These are phyloP conservation scores for Teratosphaeria epicoccoides DNA, from an alignment of 2,329 filamentous ascomycete genomes.

Conservation along the genomic window DNA sequence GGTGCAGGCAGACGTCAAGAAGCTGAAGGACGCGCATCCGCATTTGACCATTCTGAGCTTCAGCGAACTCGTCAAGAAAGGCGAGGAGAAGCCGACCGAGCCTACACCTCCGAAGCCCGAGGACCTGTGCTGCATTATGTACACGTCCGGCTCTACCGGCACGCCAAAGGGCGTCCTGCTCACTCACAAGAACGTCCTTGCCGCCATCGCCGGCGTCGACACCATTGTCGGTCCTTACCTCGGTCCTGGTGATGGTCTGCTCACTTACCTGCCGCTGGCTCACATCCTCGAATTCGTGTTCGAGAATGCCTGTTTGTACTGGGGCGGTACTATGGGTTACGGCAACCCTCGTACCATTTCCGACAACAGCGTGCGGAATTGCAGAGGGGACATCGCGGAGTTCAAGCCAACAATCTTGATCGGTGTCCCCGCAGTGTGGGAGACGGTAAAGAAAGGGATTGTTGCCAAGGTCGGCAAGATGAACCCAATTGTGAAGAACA, in stretches of 20 bases:
- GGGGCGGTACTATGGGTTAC: conserved; percentile 88
- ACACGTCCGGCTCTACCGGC: conserved; percentile 82
- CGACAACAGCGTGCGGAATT: conserved; percentile 77
- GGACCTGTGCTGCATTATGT: conserved; percentile 72
- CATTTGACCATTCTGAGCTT: conserved; percentile 46
- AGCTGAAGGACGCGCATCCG: conserved; percentile 42
- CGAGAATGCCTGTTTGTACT: conserved; percentile 80
- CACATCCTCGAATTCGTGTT: conserved; percentile 96
- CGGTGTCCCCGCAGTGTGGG: conserved; percentile 94
- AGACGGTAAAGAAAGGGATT: conserved; percentile 93
- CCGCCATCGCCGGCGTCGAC: conserved; percentile 71
- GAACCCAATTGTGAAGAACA: conserved; percentile 56
- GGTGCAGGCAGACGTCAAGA: conserved; percentile 43
- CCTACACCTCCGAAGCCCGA: conserved; percentile 61
- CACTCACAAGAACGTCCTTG: conserved; percentile 68
- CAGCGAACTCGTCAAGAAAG: conserved; percentile 43
- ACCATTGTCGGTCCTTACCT: conserved; percentile 68
- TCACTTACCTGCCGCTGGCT: conserved; percentile 87
- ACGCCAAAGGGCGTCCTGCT: conserved; percentile 81
- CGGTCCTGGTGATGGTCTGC: conserved; percentile 63
- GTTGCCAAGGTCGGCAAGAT: conserved; percentile 64
- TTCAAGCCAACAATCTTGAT: conserved; percentile 82
- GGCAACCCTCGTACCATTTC: conserved; percentile 83
- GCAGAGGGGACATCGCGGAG: conserved; percentile 85
- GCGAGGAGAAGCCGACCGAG: conserved; percentile 58